These are phyloP conservation scores for Salvia miltiorrhiza DNA, from an alignment of 257 asterid species.

Conservation along the genomic window DNA sequence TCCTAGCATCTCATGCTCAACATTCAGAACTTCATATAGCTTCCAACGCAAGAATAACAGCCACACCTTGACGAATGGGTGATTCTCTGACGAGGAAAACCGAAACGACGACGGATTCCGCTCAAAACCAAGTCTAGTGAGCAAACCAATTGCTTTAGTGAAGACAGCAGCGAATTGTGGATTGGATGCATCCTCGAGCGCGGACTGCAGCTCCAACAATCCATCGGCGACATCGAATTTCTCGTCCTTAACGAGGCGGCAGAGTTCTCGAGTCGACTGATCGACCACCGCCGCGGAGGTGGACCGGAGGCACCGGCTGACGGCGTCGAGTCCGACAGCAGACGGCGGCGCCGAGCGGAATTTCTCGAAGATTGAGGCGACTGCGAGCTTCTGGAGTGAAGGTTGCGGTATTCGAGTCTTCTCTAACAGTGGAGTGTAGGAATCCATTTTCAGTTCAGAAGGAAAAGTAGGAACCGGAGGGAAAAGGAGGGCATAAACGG, in stretches of 20 bases:
- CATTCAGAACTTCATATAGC: background rate
- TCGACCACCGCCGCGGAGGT: conserved; percentile 71
- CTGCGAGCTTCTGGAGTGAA: conserved; percentile 79
- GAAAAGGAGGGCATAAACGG: background rate
- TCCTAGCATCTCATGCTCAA: background rate
- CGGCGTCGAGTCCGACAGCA: conserved; percentile 57
- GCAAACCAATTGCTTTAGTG: conserved; percentile 69
- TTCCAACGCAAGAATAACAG: background rate
- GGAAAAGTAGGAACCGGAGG: background rate
- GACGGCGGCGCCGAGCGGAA: conserved; percentile 70
- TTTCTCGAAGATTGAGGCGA: conserved; percentile 68
- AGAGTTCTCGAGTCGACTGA: conserved; percentile 73
- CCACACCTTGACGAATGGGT: conserved; percentile 78
- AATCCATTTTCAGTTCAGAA: conserved; percentile 32
- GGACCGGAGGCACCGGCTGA: conserved; percentile 74
- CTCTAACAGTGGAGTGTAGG: conserved; percentile 55
- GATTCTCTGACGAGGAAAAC: conserved; percentile 51
- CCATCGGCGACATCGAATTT: conserved; percentile 61
- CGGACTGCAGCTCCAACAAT: conserved; percentile 80
- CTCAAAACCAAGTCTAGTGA: conserved; percentile 59
- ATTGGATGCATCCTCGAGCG: conserved; percentile 63
- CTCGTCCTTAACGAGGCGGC: conserved; percentile 81
- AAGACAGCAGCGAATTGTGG: conserved; percentile 43
- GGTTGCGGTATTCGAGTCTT: conserved; percentile 80
- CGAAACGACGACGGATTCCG: conserved; percentile 44